phyloP scores from a whole-genome alignment of 371 early-diverging fungal species.

The Dichotomocladium elegans region DNA sequence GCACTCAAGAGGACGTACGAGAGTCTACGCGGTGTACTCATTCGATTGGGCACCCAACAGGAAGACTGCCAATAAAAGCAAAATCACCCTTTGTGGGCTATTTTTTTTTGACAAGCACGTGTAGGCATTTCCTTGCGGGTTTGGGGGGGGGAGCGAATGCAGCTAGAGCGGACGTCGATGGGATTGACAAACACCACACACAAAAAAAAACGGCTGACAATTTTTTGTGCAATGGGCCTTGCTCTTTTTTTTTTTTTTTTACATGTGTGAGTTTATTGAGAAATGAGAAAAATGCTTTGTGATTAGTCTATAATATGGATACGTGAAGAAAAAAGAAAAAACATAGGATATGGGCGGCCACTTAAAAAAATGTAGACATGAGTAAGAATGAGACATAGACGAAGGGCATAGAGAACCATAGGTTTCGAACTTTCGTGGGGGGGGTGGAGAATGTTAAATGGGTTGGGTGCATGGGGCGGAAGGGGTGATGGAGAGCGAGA shows the following conservation, averaged over 20 bases:
- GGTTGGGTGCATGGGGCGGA: too few relatives aligned
- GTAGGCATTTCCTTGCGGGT: too few relatives aligned
- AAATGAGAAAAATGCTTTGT: background rate
- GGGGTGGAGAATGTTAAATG: background rate
- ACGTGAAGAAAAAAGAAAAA: background rate
- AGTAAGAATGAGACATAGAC: too few relatives aligned
- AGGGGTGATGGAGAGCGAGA: background rate
- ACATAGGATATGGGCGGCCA: background rate
- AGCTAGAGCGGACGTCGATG: too few relatives aligned
- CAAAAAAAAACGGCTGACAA: conserved; percentile 1
- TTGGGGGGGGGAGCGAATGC: too few relatives aligned
- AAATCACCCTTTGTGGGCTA: background rate
- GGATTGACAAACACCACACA: background rate
- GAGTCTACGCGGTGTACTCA: background rate
- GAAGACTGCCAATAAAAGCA: background rate
- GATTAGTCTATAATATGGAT: conserved; percentile 2
- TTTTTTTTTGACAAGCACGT: background rate
- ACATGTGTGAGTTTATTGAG: too few relatives aligned
- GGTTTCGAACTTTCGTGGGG: too few relatives aligned
- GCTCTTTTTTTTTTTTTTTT: too few relatives aligned
- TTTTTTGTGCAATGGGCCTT: too few relatives aligned
- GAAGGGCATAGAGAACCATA: too few relatives aligned
- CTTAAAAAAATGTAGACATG: background rate
- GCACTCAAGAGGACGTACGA: background rate
- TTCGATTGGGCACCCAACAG: too few relatives aligned